Base-by-base conservation (phyloP, 2,329 filamentous ascomycete genomes). In the Fusarium napiforme region DNA sequence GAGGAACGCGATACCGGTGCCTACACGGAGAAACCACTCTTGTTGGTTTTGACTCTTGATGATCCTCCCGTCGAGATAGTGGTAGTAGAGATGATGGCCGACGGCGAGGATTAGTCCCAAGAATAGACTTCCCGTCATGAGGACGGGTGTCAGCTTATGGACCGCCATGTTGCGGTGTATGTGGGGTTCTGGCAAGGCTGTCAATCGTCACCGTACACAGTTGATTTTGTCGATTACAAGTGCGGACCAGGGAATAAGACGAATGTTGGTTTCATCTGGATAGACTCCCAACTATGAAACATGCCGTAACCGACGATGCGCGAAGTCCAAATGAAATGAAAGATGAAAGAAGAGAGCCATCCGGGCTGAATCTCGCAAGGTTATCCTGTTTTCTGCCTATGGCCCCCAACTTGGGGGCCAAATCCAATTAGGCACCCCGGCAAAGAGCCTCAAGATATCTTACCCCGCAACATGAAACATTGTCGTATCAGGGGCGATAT, bases 1-100 rank as follows among this genome's bases (percentile, higher is more conserved):
- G 0, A 72, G 32, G 9, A 72, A 72, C 1, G 70, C 69, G 3
- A 72, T 26, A 4, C 70, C 70, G 0, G 69, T 72, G 1, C 70
- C 70, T 0, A 72, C 30, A 14, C 70, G 69, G 1, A 72, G 9
- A 9, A 47, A 69, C 69, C 70, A 72, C n/a, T 72, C 68, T 36
- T 72, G 70, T 1, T 72, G 70, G 0, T 21, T 45, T 1, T 64
- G 47, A 6, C 15, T 65, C 19, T 46, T 23, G 6, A 69, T 30
- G 0, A 72, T 36, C 1, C 37, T 26, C 0, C 30, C 23, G 1
- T 72, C 15, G 0, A 69, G 36, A 10, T 34, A 57, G 0, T 46
- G 12, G 19, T 72, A 72, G 21, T 57, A 72, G 0, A 72, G n/a
- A 14, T 72, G 69, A 14, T 72, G 70, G 0, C 43, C 55, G 1